Evolutionary conservation across 352 stramenopile species (phyloP).

Genomic region (Phytophthora palmivora): DNA sequence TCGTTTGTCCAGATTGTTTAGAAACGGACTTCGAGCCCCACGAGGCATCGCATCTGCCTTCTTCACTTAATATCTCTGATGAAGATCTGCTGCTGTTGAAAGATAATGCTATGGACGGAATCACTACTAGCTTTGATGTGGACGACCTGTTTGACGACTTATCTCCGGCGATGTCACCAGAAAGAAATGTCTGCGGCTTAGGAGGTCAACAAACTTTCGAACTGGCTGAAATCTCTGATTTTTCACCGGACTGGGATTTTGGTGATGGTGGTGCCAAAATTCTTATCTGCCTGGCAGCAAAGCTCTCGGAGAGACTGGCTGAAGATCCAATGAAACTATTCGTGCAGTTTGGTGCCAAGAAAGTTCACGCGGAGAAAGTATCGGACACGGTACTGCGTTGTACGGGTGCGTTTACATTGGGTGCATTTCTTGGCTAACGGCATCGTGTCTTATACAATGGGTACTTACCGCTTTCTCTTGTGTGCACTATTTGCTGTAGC

Average conservation of each 20-base stretch:
- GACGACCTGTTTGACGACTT: slow-evolving; percentile 48
- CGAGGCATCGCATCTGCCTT: slow-evolving; percentile 5
- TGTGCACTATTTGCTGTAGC: slow-evolving; percentile 41
- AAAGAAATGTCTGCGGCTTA: slow-evolving; percentile 10
- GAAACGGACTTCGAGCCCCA: slow-evolving; percentile 53
- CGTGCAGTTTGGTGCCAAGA: slow-evolving; percentile 73
- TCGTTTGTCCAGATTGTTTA: slow-evolving; percentile 57
- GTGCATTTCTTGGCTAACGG: not conserved
- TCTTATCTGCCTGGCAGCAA: slow-evolving; percentile 74
- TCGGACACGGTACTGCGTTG: slow-evolving; percentile 81
- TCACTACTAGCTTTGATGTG: slow-evolving; percentile 28
- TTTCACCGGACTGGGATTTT: slow-evolving; percentile 88
- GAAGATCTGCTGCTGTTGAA: slow-evolving; percentile 37
- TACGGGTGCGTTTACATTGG: slow-evolving; percentile 53
- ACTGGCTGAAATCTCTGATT: slow-evolving; percentile 76
- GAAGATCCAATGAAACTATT: slow-evolving; percentile 52
- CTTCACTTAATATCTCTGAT: slow-evolving; percentile 27
- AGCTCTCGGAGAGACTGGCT: slow-evolving; percentile 34
- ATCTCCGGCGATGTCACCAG: not conserved
- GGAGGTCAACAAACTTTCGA: slow-evolving; percentile 39
- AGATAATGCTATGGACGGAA: slow-evolving; percentile 40
- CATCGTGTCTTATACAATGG: not conserved
- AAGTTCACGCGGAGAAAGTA: slow-evolving; percentile 63
- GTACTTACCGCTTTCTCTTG: not conserved
- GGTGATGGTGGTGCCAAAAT: slow-evolving; percentile 78